These are phyloP conservation scores for Xylaria arbuscula DNA, from an alignment of 2,329 filamentous ascomycete genomes.

Conservation along the genomic window DNA sequence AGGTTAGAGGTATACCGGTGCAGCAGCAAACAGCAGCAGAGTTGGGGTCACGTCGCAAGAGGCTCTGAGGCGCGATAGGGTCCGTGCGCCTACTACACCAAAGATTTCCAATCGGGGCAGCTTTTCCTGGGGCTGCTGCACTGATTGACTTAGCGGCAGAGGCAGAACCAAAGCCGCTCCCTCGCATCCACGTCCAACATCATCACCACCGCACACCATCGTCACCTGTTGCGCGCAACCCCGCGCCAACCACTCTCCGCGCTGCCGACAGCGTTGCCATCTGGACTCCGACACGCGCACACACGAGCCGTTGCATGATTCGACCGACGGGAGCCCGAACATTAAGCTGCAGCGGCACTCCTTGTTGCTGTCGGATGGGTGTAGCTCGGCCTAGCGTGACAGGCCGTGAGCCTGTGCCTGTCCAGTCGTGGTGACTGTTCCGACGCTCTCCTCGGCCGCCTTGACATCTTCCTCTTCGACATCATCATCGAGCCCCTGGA, in stretches of 20 bases:
- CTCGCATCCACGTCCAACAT: slow-evolving; percentile 21
- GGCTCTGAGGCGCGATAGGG: slow-evolving; percentile 26
- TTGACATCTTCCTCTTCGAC: background rate
- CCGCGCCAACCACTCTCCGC: slow-evolving; percentile 9
- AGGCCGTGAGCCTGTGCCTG: slow-evolving; percentile 62
- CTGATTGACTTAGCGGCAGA: slow-evolving; percentile 23
- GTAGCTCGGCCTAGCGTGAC: slow-evolving; percentile 57
- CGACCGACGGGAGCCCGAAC: slow-evolving; percentile 12
- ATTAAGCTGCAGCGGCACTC: slow-evolving; percentile 23
- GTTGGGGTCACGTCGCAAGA: slow-evolving; percentile 24
- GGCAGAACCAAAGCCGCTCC: slow-evolving; percentile 19
- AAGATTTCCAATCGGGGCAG: slow-evolving; percentile 45
- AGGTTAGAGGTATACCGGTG: background rate
- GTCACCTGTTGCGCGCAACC: slow-evolving; percentile 16
- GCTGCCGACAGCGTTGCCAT: slow-evolving; percentile 16
- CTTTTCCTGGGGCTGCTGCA: slow-evolving; percentile 28
- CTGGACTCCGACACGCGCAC: slow-evolving; percentile 22
- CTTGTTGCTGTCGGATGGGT: slow-evolving; percentile 58
- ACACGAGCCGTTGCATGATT: slow-evolving; percentile 23
- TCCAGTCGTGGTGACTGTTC: slow-evolving; percentile 50
- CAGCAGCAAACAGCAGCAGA: background rate
- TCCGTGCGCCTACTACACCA: slow-evolving; percentile 43
- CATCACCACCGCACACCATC: slow-evolving; percentile 26
- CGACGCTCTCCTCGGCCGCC: slow-evolving; percentile 3
- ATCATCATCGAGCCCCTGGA: background rate